Conservation (phyloP, 108 stramenopile genomes). For the Fragilaria radians region DNA sequence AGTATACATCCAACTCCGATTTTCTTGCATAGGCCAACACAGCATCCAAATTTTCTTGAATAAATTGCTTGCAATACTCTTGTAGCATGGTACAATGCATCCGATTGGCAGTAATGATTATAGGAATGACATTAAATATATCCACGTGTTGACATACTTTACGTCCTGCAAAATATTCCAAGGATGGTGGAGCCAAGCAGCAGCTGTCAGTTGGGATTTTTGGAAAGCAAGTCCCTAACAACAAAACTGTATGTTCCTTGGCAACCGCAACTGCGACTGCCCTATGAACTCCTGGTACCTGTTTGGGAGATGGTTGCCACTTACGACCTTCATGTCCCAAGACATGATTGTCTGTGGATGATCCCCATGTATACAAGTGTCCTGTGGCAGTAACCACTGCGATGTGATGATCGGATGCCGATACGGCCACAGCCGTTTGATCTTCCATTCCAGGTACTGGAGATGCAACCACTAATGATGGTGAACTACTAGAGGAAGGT, state of each 20-base stretch:
- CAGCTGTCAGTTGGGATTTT: slow-evolving; percentile 13
- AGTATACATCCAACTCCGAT: slow-evolving; percentile 43
- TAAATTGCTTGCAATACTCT: slow-evolving; percentile 58
- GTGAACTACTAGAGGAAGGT: slow-evolving; percentile 1
- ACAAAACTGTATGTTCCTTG: slow-evolving; percentile 74
- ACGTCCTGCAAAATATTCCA: slow-evolving; percentile 48
- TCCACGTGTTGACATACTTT: slow-evolving; percentile 61
- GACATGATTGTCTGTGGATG: slow-evolving; percentile 45
- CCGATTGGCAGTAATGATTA: slow-evolving; percentile 53
- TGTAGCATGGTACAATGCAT: slow-evolving; percentile 36
- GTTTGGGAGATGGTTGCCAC: slow-evolving; percentile 68
- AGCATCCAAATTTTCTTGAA: slow-evolving; percentile 68
- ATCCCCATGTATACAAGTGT: slow-evolving; percentile 78
- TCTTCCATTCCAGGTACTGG: slow-evolving; percentile 75
- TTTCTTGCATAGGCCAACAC: slow-evolving; percentile 61
- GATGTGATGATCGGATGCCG: slow-evolving; percentile 70
- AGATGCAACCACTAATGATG: slow-evolving; percentile 23
- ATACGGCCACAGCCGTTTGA: slow-evolving; percentile 71
- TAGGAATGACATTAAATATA: slow-evolving; percentile 69
- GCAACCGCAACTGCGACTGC: slow-evolving; percentile 71
- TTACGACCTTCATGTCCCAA: slow-evolving; percentile 72
- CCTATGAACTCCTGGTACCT: slow-evolving; percentile 64
- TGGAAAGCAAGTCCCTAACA: slow-evolving; percentile 70
- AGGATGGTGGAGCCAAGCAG: not conserved
- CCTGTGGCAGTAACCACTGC: slow-evolving; percentile 67